Base-by-base conservation (phyloP, 73 alveolate genomes). In the Paramecium primaurelia region DNA sequence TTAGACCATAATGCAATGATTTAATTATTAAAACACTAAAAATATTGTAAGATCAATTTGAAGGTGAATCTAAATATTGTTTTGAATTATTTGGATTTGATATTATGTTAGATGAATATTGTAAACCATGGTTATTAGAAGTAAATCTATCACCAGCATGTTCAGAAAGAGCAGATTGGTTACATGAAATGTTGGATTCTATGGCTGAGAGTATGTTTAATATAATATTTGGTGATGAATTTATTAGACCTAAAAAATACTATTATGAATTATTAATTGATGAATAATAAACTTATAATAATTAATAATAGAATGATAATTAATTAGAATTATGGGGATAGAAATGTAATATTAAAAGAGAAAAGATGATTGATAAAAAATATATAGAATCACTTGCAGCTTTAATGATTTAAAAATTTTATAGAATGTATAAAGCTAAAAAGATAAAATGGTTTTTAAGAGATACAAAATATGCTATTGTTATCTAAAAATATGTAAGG, bases 21-120 rank as follows among this genome's bases (percentile, higher is more conserved):
- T 49, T 95, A 40, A 92, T 95, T 14, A 71, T 95, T 6, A 93
- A 93, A 44, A 95, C 98, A 18, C 40, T 95, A 0, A 49, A 68
- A 47, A 92, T 95, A n/a, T 95, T 92, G 25, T 42, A 77, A 47
- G 98, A 95, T 26, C 16, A 86, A 36, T 77, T 95, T 25, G 98
- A 93, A 25, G 71, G 87, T 2, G 88, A 89, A 3, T 92, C 95
- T 36, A 75, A 97, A 92, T 96, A 96, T 77, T 92, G 99, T 85
- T 97, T 97, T 93, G 99, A 97, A 95, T 45, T 97, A 37, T 97
- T 92, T 96, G 99, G 99, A n/a, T 97, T 96, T 92, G 99, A 97
- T 92, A 96, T 97, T 47, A 90, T 97, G 45, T 86, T 97, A 37
- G 99, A 97, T 93, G 69, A 94, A 28, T 58, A 92, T 71, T 93